Percentiles rank a stretch among this genome's conserved stretches.
Conservation (phyloP, 129 eudicot genomes). For the Tagetes erecta region DNA sequence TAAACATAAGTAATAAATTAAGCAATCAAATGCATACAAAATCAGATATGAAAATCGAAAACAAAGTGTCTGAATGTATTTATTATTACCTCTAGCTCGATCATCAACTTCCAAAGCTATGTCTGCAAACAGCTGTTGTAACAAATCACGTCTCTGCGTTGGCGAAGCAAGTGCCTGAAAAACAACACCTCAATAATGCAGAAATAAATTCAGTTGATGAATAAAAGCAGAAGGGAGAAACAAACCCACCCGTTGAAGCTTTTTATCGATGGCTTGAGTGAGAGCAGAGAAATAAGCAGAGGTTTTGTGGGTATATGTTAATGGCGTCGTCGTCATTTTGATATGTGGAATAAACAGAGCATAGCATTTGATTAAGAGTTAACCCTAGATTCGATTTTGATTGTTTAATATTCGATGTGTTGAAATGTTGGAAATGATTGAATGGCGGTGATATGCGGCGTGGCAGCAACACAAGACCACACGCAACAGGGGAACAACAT, state of each 20-base stretch:
- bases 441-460: constrained; percentile 7
- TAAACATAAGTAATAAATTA: too few species aligned
- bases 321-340: constrained; percentile 24
- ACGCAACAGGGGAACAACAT: constrained; percentile 12
- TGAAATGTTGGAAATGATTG: constrained; percentile 11
- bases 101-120: constrained; percentile 87
- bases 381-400: constrained; percentile 14
- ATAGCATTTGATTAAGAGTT: not conserved
- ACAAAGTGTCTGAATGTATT: too few species aligned
- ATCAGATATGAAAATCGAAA: not conserved
- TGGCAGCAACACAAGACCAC: constrained; percentile 29
- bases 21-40: not conserved
- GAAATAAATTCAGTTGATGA: not conserved
- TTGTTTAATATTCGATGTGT: not conserved
- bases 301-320: constrained; percentile 42
- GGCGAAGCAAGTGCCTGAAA: constrained; percentile 74
- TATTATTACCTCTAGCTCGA: constrained; percentile 71
- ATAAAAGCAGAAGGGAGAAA: not conserved
- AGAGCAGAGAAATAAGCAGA: constrained; percentile 80
- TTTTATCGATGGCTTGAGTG: constrained; percentile 65
- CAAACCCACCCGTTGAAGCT: constrained; percentile 57
- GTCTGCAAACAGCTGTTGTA: constrained; percentile 82
- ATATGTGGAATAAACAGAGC: not conserved
- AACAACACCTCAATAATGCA: not conserved
- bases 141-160: constrained; percentile 67